Conservation (phyloP, 192 early-diverging fungal species). For the Jimgerdemannia flammicorona region DNA sequence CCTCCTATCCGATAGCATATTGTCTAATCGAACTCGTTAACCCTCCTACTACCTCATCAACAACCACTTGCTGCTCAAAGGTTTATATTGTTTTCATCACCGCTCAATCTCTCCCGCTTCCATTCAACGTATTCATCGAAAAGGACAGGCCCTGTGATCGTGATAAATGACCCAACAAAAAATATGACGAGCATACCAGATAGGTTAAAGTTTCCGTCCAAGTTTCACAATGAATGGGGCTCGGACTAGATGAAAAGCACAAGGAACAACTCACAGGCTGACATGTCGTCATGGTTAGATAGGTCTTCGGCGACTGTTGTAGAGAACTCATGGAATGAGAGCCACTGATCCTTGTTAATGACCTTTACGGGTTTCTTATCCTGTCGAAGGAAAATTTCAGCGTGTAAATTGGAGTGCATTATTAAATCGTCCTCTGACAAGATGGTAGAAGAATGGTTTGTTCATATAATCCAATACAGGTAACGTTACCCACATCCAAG, state of each 20-base stretch:
- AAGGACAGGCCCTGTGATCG: slow-evolving; percentile 56
- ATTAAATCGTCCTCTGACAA: background rate
- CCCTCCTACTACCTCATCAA: no score
- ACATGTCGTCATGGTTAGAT: slow-evolving; percentile 51
- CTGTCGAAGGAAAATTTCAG: slow-evolving; percentile 5
- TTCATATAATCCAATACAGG: background rate
- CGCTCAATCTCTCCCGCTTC: slow-evolving; percentile 26
- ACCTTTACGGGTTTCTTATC: slow-evolving; percentile 50
- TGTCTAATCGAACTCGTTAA: no score
- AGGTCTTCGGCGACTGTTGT: slow-evolving; percentile 43
- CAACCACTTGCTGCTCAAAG: background rate
- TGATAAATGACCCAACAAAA: no score
- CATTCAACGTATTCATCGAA: slow-evolving; percentile 67
- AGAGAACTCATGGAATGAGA: slow-evolving; percentile 59
- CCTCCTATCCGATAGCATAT: no score
- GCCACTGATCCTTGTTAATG: slow-evolving; percentile 67
- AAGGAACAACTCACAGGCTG: slow-evolving; percentile 50
- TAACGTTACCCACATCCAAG: slow-evolving; percentile 27
- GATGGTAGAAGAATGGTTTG: background rate
- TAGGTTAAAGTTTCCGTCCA: no score
- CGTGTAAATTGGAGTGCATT: background rate
- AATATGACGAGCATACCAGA: no score
- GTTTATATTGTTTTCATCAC: background rate
- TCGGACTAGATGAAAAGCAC: background rate
- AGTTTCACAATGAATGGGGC: no score